Evolutionary conservation across 1,284 basidiomycete species (phyloP).

Genomic region (Porogramme epimiltina): DNA sequence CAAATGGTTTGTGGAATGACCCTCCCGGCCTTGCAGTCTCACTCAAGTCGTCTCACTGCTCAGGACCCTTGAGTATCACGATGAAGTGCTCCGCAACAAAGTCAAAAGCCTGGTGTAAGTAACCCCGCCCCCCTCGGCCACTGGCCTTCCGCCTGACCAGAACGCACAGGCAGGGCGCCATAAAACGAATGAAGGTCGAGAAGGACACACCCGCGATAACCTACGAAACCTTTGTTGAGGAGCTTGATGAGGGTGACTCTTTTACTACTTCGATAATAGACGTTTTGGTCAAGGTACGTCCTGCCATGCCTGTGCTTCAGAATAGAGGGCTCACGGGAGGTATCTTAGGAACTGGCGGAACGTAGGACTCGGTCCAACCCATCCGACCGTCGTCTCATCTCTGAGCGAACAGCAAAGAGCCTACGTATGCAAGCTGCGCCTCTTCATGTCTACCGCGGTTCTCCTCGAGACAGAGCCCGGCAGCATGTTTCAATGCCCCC

Average conservation of each 20-base stretch:
- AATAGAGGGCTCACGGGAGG: background rate
- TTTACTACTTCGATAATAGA: slow-evolving; percentile 73
- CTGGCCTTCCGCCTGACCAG: background rate
- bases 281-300: slow-evolving; percentile 70
- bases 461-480: slow-evolving; percentile 18
- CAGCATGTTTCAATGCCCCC: slow-evolving; percentile 13
- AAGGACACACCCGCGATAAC: slow-evolving; percentile 58
- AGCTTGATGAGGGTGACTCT: slow-evolving; percentile 71
- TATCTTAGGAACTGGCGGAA: slow-evolving; percentile 67
- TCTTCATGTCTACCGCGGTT: slow-evolving; percentile 52
- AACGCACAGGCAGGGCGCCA: slow-evolving; percentile 56
- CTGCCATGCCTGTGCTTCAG: background rate
- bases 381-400: slow-evolving; percentile 60
- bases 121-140: background rate
- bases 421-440: slow-evolving; percentile 57
- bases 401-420: slow-evolving; percentile 61
- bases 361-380: slow-evolving; percentile 53
- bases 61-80: slow-evolving; percentile 69
- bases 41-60: background rate
- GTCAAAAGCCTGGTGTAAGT: slow-evolving; percentile 72
- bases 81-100: slow-evolving; percentile 69
- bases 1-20: slow-evolving; percentile 28
- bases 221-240: slow-evolving; percentile 71
- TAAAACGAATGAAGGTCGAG: slow-evolving; percentile 62
- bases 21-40: too few species aligned